Base-by-base conservation (phyloP, 495 filamentous ascomycete species). In the Penicillium steckii region DNA sequence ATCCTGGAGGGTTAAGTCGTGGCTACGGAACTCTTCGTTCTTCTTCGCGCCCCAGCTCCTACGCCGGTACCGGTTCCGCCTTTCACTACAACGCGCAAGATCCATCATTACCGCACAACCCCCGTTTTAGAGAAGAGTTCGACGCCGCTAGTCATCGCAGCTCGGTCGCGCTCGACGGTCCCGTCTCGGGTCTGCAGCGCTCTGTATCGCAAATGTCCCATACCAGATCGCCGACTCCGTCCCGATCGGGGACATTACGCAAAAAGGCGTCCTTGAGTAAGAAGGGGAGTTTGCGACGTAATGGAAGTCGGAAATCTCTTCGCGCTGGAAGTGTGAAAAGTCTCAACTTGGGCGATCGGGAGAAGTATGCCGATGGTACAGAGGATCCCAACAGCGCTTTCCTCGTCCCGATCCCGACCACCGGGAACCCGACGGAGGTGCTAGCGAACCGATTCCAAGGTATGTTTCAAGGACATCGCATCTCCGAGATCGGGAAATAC, bases 381-480 rank as follows among this genome's bases (percentile, higher is more conserved):
- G 84, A 89, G 33, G 85, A 94, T 60, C 70, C 77, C 48, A 91
- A 94, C 55, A 96, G 88, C 66, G 87, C 85, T 13, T 97, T 96
- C 67, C 84, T 83, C 62, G 86, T 89, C 37, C 94, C 94, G 1
- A 85, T 98, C 21, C 95, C 94, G 6, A 97, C 94, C 2, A 77
- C 76, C 21, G 89, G 89, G 1, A 90, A 80, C 53, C 94, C 94
- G 7, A 97, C 94, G 3, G 95, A 98, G 53, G 80, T 91, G 44
- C 78, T 97, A 32, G 88, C 90, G 21, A 90, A 86, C 57, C 84
- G 94, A 47, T 98, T 98, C 67, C 87, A 95, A 76, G 82, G 92
- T 95, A 76, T 45, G n/a, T n/a, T n/a, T n/a, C n/a, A n/a, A n/a
- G n/a, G n/a, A n/a, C n/a, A n/a, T n/a, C n/a, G n/a, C n/a, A n/a